Evolutionary conservation across 768 basidiomycete genomes (phyloP), one percentile per base, ranked within the genome.

Genomic region (Tricholoma flavovirens): DNA sequence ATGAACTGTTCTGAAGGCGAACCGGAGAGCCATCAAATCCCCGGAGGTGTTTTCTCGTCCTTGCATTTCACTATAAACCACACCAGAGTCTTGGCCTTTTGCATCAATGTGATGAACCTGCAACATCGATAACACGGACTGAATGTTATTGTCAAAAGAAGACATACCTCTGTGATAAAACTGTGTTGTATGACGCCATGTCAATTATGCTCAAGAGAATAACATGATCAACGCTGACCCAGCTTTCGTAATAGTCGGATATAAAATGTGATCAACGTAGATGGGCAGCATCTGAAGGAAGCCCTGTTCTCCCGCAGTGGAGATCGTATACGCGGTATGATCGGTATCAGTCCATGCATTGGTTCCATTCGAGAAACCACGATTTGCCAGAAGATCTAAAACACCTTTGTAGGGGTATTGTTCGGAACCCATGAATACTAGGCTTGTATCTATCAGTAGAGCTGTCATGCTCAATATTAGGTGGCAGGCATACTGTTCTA

Each of bases 291-390:
- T 74, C 63, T 93, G 89, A 30, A 93, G 75, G 60, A 92, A 90
- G 6, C 97, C 97, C 64, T 96, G 90, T 57, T 88, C 86, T 59
- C 97, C 97, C 11, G 97, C 97, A 8, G 96, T 98, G 3, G 90
- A 88, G 54, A 96, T 87, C 9, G 97, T 98, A 69, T 98, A 99
- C 8, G 92, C 92, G 46, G 95, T 97, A 66, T 97, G 87, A 66
- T 93, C 92, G 43, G 83, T 94, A 66, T 90, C 96, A 3, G 97
- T 98, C 97, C 96, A 99, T 1, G 96, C 96, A 69, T 98, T 97
- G 8, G 88, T 92, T 32, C 91, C 92, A 59, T 90, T 84, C 6
- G 92, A 89, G 67, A 95, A 93, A 17, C 92, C 92, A 54, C 94
- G 83, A 69, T 98, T 98, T 2, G 97, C 97, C 19, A 99, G 78